Base-by-base conservation (phyloP, 768 basidiomycete genomes). In the Galerina marginata region DNA sequence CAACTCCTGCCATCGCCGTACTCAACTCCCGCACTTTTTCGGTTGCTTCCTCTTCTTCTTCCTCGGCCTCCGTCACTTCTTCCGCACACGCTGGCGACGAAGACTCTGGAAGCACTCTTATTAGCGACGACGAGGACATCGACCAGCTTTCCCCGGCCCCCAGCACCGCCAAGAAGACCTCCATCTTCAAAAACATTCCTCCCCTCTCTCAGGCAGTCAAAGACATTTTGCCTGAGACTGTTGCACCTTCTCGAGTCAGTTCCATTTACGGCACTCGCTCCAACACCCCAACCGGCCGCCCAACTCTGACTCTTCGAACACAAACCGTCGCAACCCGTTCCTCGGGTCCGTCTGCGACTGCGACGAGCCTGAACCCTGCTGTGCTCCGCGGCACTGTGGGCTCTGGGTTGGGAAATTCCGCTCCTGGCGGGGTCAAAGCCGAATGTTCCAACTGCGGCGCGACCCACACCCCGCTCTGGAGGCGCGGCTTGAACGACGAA, bases 381-480 rank as follows among this genome's bases (percentile, higher is more conserved):
- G 73, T 81, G 11, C 69, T 79, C 20, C 75, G 79, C 42, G 74
- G 77, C 20, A 20, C 20, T 20, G 20, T 20, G 1, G 20, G 20
- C 40, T 61, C 62, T 46, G 60, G 57, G 6, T 44, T 60, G 9
- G 65, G 66, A 14, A 81, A 83, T 68, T 76, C 78, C 23, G 83
- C 80, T 11, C 83, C 83, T 0, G 83, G 83, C 9, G 83, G 83
- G 45, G 81, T 83, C 59, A 94, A 93, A 76, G 90, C 91, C 5
- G 20, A 20, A 20, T 20, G 20, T 20, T 20, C 20, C 20, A 20
- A 20, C 20, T 20, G 20, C 20, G 20, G 20, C 20, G 20, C 20
- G 20, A 20, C 20, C 20, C 20, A 20, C 20, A 20, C 20, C 20
- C 20, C 20, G 20, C 20, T 20, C 20, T 20, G 20, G 20, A 20